Evolutionary conservation across 495 filamentous ascomycete genomes (phyloP).

Genomic region (Xylaria cubensis): DNA sequence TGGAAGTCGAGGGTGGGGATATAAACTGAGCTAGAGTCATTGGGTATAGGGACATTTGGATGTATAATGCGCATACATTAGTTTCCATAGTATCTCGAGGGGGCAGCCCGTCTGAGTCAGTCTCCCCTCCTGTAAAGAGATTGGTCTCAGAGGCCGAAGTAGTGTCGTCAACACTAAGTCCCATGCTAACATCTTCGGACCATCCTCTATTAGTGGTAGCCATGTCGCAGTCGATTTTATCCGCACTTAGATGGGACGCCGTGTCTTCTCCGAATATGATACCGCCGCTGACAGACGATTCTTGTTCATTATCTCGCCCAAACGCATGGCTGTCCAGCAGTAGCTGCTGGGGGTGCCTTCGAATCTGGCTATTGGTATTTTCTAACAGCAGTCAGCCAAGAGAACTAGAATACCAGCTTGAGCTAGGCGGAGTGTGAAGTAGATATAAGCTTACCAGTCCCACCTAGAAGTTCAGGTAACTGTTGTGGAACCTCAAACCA

Average conservation of each 20-base stretch:
- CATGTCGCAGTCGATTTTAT: background rate
- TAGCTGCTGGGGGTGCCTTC: conserved; percentile 28
- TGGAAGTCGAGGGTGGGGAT: conserved; percentile 27
- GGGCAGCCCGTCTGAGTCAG: conserved; percentile 47
- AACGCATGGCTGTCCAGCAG: conserved; percentile 34
- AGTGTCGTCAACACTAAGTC: conserved; percentile 39
- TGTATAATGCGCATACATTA: conserved; percentile 57
- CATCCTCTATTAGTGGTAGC: conserved; percentile 34
- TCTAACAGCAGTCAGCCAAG: conserved; percentile 13
- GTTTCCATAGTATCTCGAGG: conserved; percentile 40
- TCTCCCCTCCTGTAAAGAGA: conserved; percentile 60
- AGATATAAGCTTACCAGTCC: conserved; percentile 30
- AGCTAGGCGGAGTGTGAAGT: background rate
- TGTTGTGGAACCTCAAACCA: conserved; percentile 58
- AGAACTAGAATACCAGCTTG: background rate
- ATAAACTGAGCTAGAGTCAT: conserved; percentile 56
- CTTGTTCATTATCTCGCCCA: conserved; percentile 25
- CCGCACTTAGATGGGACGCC: conserved; percentile 7
- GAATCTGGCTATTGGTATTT: background rate
- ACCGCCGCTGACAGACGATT: conserved; percentile 30
- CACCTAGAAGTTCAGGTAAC: conserved; percentile 29
- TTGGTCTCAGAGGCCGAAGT: conserved; percentile 50
- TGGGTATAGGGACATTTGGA: conserved; percentile 65
- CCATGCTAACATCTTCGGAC: conserved; percentile 43
- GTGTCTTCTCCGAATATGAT: conserved; percentile 42